Conservation (phyloP, 495 filamentous ascomycete genomes). For the Penicillium coffeae region DNA sequence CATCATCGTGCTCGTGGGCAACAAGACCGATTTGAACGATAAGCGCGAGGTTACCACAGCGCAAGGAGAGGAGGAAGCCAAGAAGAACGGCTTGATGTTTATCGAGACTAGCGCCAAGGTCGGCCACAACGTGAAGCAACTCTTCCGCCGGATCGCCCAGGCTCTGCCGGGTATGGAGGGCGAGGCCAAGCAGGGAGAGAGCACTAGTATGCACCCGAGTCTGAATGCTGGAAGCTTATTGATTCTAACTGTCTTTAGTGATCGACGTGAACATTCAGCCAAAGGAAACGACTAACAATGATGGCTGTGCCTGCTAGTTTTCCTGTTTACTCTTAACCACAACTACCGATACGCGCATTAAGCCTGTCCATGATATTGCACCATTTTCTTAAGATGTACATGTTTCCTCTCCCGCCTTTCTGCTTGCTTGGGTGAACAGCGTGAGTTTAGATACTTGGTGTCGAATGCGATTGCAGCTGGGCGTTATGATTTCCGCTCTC, state of each 20-base stretch:
- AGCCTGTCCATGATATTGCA: constrained; percentile 40
- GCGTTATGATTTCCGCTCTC: constrained; percentile 21
- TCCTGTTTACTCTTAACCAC: constrained; percentile 7
- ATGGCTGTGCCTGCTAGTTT: constrained; percentile 75
- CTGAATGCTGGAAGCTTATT: neutral
- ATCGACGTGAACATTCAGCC: constrained; percentile 92
- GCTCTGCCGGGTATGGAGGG: constrained; percentile 97
- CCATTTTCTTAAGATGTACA: constrained; percentile 41
- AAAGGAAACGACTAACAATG: constrained; percentile 63
- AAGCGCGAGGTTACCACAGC: constrained; percentile 92
- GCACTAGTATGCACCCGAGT: constrained; percentile 50
- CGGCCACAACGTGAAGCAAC: constrained; percentile 93
- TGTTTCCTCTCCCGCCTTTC: constrained; percentile 30
- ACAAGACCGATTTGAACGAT: constrained; percentile 98
- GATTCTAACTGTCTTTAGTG: constrained; percentile 51
- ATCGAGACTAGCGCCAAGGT: constrained; percentile 98
- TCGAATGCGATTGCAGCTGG: constrained; percentile 14
- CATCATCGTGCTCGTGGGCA: constrained; percentile 96
- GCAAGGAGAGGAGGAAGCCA: constrained; percentile 97
- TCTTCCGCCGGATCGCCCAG: constrained; percentile 96
- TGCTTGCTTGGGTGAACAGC: constrained; percentile 25
- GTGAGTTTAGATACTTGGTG: constrained; percentile 25
- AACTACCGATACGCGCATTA: constrained; percentile 30
- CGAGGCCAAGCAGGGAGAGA: constrained; percentile 60
- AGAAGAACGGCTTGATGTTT: constrained; percentile 94